Conservation (phyloP, 129 eudicot species). For the Flaveria linearis region DNA sequence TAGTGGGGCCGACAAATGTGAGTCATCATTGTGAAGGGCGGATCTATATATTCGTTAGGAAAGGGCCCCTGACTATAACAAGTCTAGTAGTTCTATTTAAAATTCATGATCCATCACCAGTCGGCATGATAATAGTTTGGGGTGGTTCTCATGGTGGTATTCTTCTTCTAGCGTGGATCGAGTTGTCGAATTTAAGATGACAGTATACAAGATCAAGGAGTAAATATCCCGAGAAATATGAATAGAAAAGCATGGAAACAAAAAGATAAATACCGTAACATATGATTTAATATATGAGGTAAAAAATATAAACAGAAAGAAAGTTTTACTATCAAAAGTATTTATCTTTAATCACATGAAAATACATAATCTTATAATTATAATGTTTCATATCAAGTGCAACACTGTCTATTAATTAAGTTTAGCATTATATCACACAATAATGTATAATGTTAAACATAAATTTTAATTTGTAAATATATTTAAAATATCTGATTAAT, state of each 20-base stretch:
- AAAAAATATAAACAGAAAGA: not conserved
- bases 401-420: not conserved
- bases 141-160: not conserved
- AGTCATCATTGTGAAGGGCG: not conserved
- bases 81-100: too few relatives aligned
- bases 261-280: not conserved
- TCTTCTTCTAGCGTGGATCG: not conserved
- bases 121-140: not conserved
- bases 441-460: not conserved
- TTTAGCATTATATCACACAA: not conserved
- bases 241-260: too few relatives aligned
- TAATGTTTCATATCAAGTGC: too few relatives aligned
- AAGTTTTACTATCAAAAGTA: not conserved
- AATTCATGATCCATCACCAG: too few relatives aligned
- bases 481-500: not conserved
- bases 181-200: not conserved
- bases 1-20: not conserved
- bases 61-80: too few relatives aligned
- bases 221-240: not conserved
- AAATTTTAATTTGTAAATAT: not conserved
- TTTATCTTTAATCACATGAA: not conserved
- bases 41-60: too few relatives aligned
- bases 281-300: not conserved
- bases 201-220: not conserved
- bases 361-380: not conserved